Percentiles rank a stretch among this genome's conserved stretches.
phyloP scores from a whole-genome alignment of 2,329 filamentous ascomycete species.

The Madurella fahalii region DNA sequence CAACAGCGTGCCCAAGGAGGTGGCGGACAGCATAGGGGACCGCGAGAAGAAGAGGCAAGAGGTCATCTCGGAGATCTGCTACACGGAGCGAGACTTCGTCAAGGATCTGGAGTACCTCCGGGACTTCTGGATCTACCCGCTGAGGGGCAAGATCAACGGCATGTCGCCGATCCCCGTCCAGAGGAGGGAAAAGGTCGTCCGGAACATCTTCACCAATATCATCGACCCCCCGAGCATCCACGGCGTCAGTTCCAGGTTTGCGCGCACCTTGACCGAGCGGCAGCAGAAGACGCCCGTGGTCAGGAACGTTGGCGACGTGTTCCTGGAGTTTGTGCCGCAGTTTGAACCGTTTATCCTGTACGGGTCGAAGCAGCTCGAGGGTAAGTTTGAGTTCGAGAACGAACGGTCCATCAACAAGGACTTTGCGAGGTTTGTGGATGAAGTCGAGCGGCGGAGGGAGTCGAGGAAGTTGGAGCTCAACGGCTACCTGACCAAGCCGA shows the following conservation, averaged over 20 bases:
- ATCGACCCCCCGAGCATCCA: slow-evolving; percentile 80
- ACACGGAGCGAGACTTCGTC: slow-evolving; percentile 97
- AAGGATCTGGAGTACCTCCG: slow-evolving; percentile 97
- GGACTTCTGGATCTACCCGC: slow-evolving; percentile 96
- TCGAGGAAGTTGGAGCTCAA: slow-evolving; percentile 95
- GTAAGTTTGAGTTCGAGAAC: slow-evolving; percentile 97
- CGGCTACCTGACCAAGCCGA: slow-evolving; percentile 96
- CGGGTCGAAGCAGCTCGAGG: slow-evolving; percentile 90
- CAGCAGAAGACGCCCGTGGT: slow-evolving; percentile 92
- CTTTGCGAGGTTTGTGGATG: slow-evolving; percentile 90
- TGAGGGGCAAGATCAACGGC: slow-evolving; percentile 60
- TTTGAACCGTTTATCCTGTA: slow-evolving; percentile 97
- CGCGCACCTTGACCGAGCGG: slow-evolving; percentile 79
- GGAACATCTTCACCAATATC: slow-evolving; percentile 93
- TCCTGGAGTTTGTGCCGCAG: slow-evolving; percentile 83
- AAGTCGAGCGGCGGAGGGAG: slow-evolving; percentile 93
- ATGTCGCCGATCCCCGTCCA: slow-evolving; percentile 83
- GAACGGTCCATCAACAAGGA: slow-evolving; percentile 81
- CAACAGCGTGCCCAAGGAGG: slow-evolving; percentile 92
- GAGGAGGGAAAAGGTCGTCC: slow-evolving; percentile 83
- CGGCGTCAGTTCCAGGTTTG: slow-evolving; percentile 82
- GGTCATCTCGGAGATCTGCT: slow-evolving; percentile 97
- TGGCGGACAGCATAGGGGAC: slow-evolving; percentile 85
- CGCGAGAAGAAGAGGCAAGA: slow-evolving; percentile 96
- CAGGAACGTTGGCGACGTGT: slow-evolving; percentile 86